Evolutionary conservation across 2,329 filamentous ascomycete species (phyloP), one percentile per base, ranked within the genome.

Genomic region (Trichoderma semiorbis): DNA sequence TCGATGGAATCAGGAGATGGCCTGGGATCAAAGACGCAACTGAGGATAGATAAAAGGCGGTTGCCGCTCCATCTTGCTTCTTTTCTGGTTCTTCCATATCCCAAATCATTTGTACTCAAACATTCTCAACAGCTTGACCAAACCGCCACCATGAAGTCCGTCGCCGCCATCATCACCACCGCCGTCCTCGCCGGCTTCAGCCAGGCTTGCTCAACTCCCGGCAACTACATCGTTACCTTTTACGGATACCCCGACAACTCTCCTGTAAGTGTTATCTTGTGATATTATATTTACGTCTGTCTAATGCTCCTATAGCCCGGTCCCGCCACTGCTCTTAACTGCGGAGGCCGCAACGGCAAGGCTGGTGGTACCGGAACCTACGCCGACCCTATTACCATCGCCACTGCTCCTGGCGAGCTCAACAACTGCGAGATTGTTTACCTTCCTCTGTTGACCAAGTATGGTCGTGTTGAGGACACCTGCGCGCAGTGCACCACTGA

Each of bases 351-450:
- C 28, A 72, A 70, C 67, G 71, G 63, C 64, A 62, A 55, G 8
- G 74, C 74, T 63, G 73, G 74, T 47, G 74, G 74, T 21, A 67
- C 58, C 14, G 74, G 74, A 24, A 74, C 74, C 18, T 75, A 75
- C 47, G 53, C 63, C n/a, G 74, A 75, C 67, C 74, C 74, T 26
- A 73, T 75, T 67, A 75, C 72, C 36, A 74, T 75, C 39, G 73
- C 74, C 39, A 74, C 74, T 18, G 73, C 74, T 24, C 73, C 74
- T 28, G 74, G 74, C 36, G 74, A 74, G 67, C 66, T 75, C 4
- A 75, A 75, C 60, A 53, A 64, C 36, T 75, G 74, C 62, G 74
- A 75, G 53, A 75, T 75, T 30, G 74, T 75, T 43, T 75, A 75
- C 30, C 71, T 75, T 12, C 74, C 74, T 24, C 67, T 75, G 60